phyloP scores from a whole-genome alignment of 805 yeast species.

The Kuraishia cidri region DNA sequence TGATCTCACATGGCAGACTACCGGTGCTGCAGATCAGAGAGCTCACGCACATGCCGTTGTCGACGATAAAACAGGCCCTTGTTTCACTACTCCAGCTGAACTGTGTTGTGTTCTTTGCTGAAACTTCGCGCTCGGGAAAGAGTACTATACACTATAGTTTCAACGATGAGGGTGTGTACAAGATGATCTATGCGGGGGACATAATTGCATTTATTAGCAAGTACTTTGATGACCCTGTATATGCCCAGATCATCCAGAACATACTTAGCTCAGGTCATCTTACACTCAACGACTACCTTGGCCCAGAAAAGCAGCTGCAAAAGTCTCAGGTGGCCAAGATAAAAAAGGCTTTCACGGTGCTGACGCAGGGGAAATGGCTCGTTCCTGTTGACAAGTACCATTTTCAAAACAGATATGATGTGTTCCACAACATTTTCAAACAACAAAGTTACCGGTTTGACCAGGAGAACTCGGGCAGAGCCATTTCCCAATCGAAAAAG shows the following conservation, averaged over 20 bases:
- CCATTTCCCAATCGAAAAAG: constrained; percentile 45
- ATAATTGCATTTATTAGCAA: constrained; percentile 45
- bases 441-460: constrained; percentile 23
- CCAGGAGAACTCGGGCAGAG: constrained; percentile 15
- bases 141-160: constrained; percentile 41
- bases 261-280: constrained; percentile 64
- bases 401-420: constrained; percentile 19
- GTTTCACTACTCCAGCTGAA: constrained; percentile 75
- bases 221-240: constrained; percentile 27
- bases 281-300: constrained; percentile 40
- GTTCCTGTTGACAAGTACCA: constrained; percentile 29
- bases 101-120: constrained; percentile 48
- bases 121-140: constrained; percentile 22
- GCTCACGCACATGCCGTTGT: constrained; percentile 34
- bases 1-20: constrained; percentile 63
- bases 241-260: constrained; percentile 59
- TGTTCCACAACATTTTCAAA: constrained; percentile 25
- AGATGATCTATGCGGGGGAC: constrained; percentile 70
- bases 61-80: constrained; percentile 52
- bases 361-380: constrained; percentile 42
- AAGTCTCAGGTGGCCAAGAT: no score
- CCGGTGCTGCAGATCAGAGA: constrained; percentile 43
- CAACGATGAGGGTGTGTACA: constrained; percentile 54
- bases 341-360: constrained; percentile 28
- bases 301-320: constrained; percentile 11